Evolutionary conservation across 768 basidiomycete species (phyloP).

Genomic region (Boletus pseudopeckii): DNA sequence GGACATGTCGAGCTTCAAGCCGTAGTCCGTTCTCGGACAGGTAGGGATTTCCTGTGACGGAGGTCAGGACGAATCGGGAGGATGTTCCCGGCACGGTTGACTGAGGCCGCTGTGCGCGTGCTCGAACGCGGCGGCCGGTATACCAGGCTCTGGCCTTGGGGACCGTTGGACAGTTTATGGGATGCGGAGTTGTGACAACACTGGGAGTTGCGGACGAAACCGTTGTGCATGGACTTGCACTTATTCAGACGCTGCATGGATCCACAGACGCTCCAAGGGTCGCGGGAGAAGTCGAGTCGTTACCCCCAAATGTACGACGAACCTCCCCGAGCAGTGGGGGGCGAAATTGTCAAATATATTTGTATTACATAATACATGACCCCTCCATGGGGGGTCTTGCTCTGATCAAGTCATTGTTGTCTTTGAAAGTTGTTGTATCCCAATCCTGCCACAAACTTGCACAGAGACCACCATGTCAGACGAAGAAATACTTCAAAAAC

Average conservation of each 20-base stretch:
- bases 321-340: background rate
- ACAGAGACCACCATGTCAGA: constrained; percentile 48
- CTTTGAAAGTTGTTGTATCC: no score
- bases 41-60: constrained; percentile 44
- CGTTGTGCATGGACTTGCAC: background rate
- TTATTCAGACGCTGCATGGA: background rate
- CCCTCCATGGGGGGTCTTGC: constrained; percentile 12
- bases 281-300: constrained; percentile 9
- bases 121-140: no score
- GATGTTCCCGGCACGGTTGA: constrained; percentile 15
- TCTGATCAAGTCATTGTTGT: constrained; percentile 12
- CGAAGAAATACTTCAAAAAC: constrained; percentile 66
- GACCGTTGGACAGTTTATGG: no score
- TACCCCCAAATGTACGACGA: background rate
- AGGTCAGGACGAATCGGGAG: no score
- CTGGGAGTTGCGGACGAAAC: background rate
- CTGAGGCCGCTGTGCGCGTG: constrained; percentile 26
- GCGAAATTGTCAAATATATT: background rate
- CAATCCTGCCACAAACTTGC: constrained; percentile 11
- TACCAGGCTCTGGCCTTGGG: no score
- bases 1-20: no score
- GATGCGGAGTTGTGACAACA: no score
- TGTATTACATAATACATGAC: constrained; percentile 16
- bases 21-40: no score
- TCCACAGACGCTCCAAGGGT: background rate